Conservation (phyloP, 2,329 filamentous ascomycete genomes). For the Phoma sp. region DNA sequence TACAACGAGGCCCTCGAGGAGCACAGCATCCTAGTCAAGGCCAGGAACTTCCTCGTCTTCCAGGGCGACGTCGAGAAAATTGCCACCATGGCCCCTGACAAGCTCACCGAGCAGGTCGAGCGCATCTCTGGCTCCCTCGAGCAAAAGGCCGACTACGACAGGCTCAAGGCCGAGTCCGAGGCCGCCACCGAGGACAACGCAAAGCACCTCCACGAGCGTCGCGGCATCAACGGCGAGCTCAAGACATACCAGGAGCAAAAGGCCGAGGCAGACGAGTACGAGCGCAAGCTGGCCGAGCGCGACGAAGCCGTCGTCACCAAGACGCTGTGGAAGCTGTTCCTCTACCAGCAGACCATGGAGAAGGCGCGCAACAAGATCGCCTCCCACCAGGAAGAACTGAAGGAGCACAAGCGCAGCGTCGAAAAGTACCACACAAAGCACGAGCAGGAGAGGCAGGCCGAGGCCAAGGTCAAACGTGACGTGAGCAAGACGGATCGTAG, state of each 20-base stretch:
- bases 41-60: slow-evolving; percentile 96
- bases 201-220: slow-evolving; percentile 84
- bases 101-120: slow-evolving; percentile 91
- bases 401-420: slow-evolving; percentile 87
- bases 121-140: slow-evolving; percentile 97
- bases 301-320: slow-evolving; percentile 92
- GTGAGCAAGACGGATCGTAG: slow-evolving; percentile 82
- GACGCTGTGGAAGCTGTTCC: slow-evolving; percentile 94
- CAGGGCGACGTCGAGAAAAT: slow-evolving; percentile 98
- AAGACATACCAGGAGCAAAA: slow-evolving; percentile 98
- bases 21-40: slow-evolving; percentile 97
- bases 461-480: slow-evolving; percentile 76
- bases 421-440: slow-evolving; percentile 82
- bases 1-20: slow-evolving; percentile 92
- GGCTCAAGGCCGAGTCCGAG: slow-evolving; percentile 83
- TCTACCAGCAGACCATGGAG: slow-evolving; percentile 92
- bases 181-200: slow-evolving; percentile 87
- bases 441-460: slow-evolving; percentile 82
- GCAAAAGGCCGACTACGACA: slow-evolving; percentile 92
- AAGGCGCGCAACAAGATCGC: slow-evolving; percentile 89
- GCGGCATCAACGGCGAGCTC: slow-evolving; percentile 96
- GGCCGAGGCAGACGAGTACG: slow-evolving; percentile 90
- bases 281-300: slow-evolving; percentile 86
- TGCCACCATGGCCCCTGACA: slow-evolving; percentile 90
- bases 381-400: slow-evolving; percentile 91